These are phyloP conservation scores for Raffaelea arxii DNA, from an alignment of 2,329 filamentous ascomycete species.

Conservation along the genomic window DNA sequence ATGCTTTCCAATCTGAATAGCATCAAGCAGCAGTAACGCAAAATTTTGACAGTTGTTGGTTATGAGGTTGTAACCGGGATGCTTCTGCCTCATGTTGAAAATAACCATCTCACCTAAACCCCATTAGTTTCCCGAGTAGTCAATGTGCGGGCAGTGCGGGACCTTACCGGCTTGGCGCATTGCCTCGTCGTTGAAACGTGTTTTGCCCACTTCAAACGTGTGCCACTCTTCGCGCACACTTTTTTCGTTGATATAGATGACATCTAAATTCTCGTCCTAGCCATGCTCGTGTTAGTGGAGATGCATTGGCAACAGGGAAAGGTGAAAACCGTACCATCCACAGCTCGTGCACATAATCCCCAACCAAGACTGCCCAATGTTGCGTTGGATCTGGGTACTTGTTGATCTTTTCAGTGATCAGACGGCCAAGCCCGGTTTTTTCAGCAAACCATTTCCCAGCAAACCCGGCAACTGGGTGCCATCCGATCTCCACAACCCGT, in stretches of 20 bases:
- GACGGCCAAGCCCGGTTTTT: conserved; percentile 41
- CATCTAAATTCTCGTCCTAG: conserved; percentile 42
- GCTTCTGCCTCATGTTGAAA: conserved; percentile 36
- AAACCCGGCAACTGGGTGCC: conserved; percentile 47
- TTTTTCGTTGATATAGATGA: conserved; percentile 46
- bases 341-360: conserved; percentile 45
- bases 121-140: neutral
- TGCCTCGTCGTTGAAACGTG: conserved; percentile 45
- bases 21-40: conserved; percentile 40
- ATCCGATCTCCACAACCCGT: conserved; percentile 42
- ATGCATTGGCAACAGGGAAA: too few relatives aligned
- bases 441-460: conserved; percentile 51
- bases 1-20: conserved; percentile 39
- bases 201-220: conserved; percentile 41
- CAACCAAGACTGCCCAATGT: conserved; percentile 50
- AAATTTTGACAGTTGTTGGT: conserved; percentile 53
- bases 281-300: neutral
- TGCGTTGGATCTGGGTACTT: conserved; percentile 49
- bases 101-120: conserved; percentile 42
- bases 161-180: conserved; percentile 35
- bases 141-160: neutral
- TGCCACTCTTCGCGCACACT: conserved; percentile 37
- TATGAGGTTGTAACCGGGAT: conserved; percentile 46
- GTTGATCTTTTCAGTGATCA: conserved; percentile 45
- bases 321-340: conserved; percentile 47